Evolutionary conservation across 2,329 filamentous ascomycete genomes (phyloP).

Genomic region (Trichophyton benhamiae): DNA sequence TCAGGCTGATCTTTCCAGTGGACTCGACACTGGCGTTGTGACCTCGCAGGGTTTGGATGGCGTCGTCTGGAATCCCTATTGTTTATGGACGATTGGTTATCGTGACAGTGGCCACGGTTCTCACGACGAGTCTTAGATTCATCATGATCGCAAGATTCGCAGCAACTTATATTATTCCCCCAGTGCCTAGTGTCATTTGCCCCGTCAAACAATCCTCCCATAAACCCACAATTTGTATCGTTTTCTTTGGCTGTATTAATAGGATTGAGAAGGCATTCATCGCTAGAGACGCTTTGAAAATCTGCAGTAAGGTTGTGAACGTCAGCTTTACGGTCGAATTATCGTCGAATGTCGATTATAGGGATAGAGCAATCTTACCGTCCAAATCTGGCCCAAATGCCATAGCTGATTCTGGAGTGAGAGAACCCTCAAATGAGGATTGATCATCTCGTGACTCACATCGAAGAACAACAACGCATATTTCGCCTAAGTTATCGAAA

Average conservation of each 20-base stretch:
- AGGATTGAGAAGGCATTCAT: background rate
- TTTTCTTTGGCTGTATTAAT: background rate
- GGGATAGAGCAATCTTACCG: slow-evolving; percentile 10
- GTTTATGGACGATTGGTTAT: background rate
- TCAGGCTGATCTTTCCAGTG: background rate
- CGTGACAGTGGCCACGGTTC: background rate
- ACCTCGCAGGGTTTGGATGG: background rate
- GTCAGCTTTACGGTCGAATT: background rate
- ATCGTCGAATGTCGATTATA: no score
- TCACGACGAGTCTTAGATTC: background rate
- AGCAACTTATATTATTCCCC: background rate
- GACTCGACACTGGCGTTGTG: background rate
- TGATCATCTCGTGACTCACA: slow-evolving; percentile 12
- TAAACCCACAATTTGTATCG: slow-evolving; percentile 3
- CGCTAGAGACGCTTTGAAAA: background rate
- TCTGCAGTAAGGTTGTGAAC: background rate
- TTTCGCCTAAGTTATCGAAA: slow-evolving; percentile 19
- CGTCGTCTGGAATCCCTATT: background rate
- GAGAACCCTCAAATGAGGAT: slow-evolving; percentile 8
- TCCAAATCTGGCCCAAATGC: slow-evolving; percentile 15
- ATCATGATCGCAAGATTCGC: background rate
- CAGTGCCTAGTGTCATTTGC: slow-evolving; percentile 3
- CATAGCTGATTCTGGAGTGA: slow-evolving; percentile 14
- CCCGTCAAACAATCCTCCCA: slow-evolving; percentile 12
- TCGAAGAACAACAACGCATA: slow-evolving; percentile 22